Conservation (phyloP, 139 green algal genomes). For the Ettlia oleoabundans region DNA sequence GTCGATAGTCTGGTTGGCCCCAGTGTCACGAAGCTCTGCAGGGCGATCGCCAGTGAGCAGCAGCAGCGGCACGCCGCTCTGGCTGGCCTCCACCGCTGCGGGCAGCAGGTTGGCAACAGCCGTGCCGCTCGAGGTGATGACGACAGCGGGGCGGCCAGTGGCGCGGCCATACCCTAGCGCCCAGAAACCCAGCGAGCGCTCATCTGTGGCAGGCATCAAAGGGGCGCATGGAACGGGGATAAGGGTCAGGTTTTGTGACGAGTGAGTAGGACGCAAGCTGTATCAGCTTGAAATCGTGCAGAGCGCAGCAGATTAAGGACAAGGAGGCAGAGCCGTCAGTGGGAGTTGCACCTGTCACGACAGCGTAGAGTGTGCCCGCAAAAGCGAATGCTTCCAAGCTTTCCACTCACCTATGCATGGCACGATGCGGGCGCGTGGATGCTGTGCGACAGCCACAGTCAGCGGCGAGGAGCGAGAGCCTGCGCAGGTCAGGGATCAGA, state of each 20-base stretch:
- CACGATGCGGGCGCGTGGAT: slow-evolving; percentile 80
- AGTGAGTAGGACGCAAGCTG: background rate
- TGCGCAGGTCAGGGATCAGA: too few relatives aligned
- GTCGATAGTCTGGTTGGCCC: slow-evolving; percentile 97
- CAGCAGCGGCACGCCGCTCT: slow-evolving; percentile 86
- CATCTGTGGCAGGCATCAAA: slow-evolving; percentile 66
- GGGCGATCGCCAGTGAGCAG: slow-evolving; percentile 95
- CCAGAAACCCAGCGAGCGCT: slow-evolving; percentile 97
- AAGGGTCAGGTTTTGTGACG: too few relatives aligned
- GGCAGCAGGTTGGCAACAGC: slow-evolving; percentile 98
- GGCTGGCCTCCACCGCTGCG: slow-evolving; percentile 89
- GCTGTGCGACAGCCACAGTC: slow-evolving; percentile 78
- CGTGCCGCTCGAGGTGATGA: slow-evolving; percentile 90
- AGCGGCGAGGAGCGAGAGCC: slow-evolving; percentile 93
- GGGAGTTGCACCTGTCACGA: too few relatives aligned
- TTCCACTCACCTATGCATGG: slow-evolving; percentile 70
- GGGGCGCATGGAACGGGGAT: background rate
- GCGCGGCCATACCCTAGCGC: slow-evolving; percentile 83
- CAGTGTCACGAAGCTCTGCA: slow-evolving; percentile 88
- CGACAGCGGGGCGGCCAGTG: slow-evolving; percentile 39
- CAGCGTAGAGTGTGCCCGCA: too few relatives aligned
- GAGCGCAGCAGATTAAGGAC: background rate
- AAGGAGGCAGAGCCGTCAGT: too few relatives aligned
- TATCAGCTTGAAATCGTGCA: background rate
- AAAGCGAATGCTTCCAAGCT: background rate